A percentile compares a stretch with the other conserved stretches of the same genome.
Conservation (phyloP, 2,329 filamentous ascomycete species). For the Claviceps capensis region DNA sequence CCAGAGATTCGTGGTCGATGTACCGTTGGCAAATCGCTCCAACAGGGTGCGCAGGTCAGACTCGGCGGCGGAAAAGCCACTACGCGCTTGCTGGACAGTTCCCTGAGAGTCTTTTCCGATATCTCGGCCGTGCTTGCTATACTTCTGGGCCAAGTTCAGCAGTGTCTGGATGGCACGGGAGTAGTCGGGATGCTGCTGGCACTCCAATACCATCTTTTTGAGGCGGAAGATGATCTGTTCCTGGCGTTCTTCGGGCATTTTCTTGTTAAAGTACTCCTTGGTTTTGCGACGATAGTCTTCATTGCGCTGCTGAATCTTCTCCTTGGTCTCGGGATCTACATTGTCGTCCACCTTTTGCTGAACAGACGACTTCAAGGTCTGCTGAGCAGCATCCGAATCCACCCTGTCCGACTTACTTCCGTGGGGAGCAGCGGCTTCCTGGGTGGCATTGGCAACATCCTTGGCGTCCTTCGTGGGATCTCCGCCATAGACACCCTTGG, state of each 20-base stretch:
- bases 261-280: constrained; percentile 66
- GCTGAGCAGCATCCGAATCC: constrained; percentile 25
- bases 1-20: constrained; percentile 76
- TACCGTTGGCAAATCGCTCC: constrained; percentile 91
- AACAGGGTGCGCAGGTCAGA: constrained; percentile 67
- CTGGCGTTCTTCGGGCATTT: constrained; percentile 84
- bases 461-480: constrained; percentile 43
- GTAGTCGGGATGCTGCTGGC: constrained; percentile 91
- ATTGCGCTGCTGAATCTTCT: constrained; percentile 29
- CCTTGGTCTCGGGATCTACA: constrained; percentile 49
- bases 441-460: constrained; percentile 44
- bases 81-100: constrained; percentile 59
- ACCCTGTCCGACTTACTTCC: constrained; percentile 35
- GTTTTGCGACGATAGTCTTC: constrained; percentile 35
- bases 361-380: constrained; percentile 26
- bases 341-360: constrained; percentile 48
- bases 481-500: constrained; percentile 47
- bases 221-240: constrained; percentile 85
- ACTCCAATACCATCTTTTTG: constrained; percentile 95
- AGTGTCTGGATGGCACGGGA: constrained; percentile 82
- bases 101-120: constrained; percentile 50
- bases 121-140: constrained; percentile 59
- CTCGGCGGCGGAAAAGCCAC: constrained; percentile 57
- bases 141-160: constrained; percentile 70
- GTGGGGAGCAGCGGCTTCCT: constrained; percentile 35